phyloP scores from a whole-genome alignment of 2,329 filamentous ascomycete genomes.

The Monilinia aucupariae region DNA sequence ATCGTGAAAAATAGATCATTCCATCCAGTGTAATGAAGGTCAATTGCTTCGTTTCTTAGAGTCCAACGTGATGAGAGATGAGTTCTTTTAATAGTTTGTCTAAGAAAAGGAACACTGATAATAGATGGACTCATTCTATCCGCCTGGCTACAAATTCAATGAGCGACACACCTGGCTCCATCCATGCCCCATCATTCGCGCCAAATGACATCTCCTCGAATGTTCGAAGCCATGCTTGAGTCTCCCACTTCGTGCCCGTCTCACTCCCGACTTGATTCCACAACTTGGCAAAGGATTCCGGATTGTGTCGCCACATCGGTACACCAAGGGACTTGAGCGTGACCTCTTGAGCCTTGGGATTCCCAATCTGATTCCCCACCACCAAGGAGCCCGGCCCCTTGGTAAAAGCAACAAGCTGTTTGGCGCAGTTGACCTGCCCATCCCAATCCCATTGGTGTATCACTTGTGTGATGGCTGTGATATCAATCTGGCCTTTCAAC shows the following conservation, averaged over 20 bases:
- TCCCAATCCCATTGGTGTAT: constrained; percentile 42
- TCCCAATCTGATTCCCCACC: constrained; percentile 16
- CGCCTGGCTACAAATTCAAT: constrained; percentile 6
- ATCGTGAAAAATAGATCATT: too few species aligned
- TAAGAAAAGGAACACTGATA: too few species aligned
- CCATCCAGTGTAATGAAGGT: too few species aligned
- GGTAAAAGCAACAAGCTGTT: constrained; percentile 15
- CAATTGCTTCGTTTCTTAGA: too few species aligned
- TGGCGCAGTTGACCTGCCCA: constrained; percentile 30
- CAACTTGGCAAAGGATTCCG: constrained; percentile 13
- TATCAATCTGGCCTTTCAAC: constrained; percentile 38
- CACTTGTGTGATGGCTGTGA: constrained; percentile 40
- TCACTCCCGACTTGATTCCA: constrained; percentile 16
- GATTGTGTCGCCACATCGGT: constrained; percentile 15
- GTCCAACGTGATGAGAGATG: too few species aligned
- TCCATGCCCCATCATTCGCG: constrained; percentile 5
- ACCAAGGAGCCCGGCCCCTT: constrained; percentile 8
- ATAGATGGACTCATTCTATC: neutral
- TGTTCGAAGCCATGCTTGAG: neutral
- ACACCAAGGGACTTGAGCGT: neutral
- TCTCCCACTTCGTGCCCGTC: constrained; percentile 18
- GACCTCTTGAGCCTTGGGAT: neutral
- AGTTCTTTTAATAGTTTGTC: too few species aligned
- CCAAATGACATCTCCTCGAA: constrained; percentile 15
- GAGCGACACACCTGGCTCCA: constrained; percentile 7